Evolutionary conservation across 2,329 filamentous ascomycete genomes (phyloP).

Genomic region (Fusarium sambucinum): DNA sequence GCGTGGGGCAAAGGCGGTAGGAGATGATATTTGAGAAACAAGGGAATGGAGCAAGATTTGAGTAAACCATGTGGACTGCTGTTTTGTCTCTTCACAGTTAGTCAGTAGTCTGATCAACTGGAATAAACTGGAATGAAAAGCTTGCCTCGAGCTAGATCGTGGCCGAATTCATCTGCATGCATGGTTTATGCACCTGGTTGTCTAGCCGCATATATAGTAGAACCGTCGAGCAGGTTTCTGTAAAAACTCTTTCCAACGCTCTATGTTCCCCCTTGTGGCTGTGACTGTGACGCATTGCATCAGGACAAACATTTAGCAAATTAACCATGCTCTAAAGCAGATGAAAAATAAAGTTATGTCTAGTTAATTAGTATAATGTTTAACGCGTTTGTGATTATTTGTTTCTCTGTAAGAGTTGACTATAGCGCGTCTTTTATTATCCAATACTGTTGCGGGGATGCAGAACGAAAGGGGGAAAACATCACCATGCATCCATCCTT

Average conservation of each 20-base stretch:
- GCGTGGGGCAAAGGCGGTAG: conserved; percentile 31
- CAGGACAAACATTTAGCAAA: not conserved
- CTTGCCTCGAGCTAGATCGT: conserved; percentile 2
- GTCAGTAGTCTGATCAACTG: not conserved
- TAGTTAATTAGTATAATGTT: not conserved
- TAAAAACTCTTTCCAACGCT: conserved; percentile 2
- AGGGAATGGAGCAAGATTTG: conserved; percentile 31
- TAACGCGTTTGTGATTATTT: conserved; percentile 33
- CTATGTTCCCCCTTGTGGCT: not conserved
- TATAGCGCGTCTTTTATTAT: conserved; percentile 40
- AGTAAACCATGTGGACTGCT: conserved; percentile 2
- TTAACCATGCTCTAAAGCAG: conserved; percentile 1
- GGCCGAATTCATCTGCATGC: conserved; percentile 25
- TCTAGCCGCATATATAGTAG: conserved; percentile 29
- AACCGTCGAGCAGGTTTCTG: conserved; percentile 4
- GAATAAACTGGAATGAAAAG: conserved; percentile 17
- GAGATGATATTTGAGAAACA: conserved; percentile 11
- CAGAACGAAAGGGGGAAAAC: conserved; percentile 28
- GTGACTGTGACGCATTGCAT: conserved; percentile 13
- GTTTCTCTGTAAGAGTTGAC: not conserved
- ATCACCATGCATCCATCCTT: conserved; percentile 15
- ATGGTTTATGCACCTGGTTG: conserved; percentile 26
- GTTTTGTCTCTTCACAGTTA: not conserved
- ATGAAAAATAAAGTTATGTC: conserved; percentile 29
- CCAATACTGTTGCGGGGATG: conserved; percentile 38